Evolutionary conservation across 192 early-diverging fungal genomes (phyloP).

Genomic region (Gigaspora rosea): DNA sequence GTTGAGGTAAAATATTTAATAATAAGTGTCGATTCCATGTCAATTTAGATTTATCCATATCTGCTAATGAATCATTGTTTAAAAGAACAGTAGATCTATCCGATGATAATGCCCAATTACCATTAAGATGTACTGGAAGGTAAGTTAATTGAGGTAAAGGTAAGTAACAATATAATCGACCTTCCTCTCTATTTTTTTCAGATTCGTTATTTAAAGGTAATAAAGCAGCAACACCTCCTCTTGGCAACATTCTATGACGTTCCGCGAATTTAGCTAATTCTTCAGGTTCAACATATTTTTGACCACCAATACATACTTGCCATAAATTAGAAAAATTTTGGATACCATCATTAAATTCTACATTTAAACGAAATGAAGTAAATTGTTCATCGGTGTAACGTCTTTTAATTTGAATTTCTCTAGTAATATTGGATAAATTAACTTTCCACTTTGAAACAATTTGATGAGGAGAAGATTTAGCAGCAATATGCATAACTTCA

Average conservation of each 20-base stretch:
- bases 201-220: background rate
- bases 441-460: background rate
- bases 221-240: background rate
- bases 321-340: background rate
- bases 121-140: constrained; percentile 43
- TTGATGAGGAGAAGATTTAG: background rate
- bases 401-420: background rate
- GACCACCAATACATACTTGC: background rate
- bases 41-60: background rate
- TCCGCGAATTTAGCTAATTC: background rate
- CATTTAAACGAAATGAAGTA: background rate
- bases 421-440: background rate
- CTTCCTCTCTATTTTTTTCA: background rate
- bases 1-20: background rate
- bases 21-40: background rate
- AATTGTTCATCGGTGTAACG: background rate
- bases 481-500: background rate
- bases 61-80: background rate
- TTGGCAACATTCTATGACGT: background rate
- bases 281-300: background rate
- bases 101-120: constrained; percentile 36
- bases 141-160: constrained; percentile 34
- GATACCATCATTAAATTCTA: background rate
- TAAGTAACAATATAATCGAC: constrained; percentile 37
- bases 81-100: constrained; percentile 29